Evolutionary conservation across 176 grass and related monocot species (phyloP), one percentile per base, ranked within the genome.

Genomic region (Calamus simplicifolius): DNA sequence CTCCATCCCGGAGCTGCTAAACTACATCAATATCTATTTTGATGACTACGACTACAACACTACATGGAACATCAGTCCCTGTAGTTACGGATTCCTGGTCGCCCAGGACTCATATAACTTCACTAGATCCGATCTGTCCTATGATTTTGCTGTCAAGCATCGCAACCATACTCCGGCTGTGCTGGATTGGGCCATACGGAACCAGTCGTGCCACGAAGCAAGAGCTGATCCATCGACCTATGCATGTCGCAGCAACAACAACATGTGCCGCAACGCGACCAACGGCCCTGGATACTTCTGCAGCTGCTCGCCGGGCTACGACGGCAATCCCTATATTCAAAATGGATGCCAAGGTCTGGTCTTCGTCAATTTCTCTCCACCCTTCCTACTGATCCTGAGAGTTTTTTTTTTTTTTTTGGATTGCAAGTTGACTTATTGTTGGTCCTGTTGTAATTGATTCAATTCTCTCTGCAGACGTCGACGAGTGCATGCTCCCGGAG

Each of bases 251-350:
- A 58, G 70, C 16, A 1, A 21, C 1, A 1, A 23, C 27, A 66
- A 63, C 31, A 0, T 17, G 0, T 93, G 83, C 70, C 1, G 38
- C 16, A 6, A 69, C 19, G n/a, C 61, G 52, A 16, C 0, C 15
- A 80, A 91, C 29, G 69, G 73, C 51, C 16, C 13, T 0, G 82
- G 82, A 4, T 86, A 92, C 49, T 26, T 56, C 4, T 92, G 88
- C 75, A 83, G 29, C 15, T 92, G 88, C n/a, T 61, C 16, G 2
- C 0, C 48, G 23, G 69, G 83, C 0, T 92, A 80, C 28, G 27
- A 77, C 0, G 89, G 89, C 17, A 84, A 93, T 63, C 84, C 89
- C 0, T 92, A 84, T 63, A 69, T 87, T n/a, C 19, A 56, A 26
- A 38, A 0, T 0, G 88, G 88, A 80, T 93, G 83, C 81, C 50